These are phyloP conservation scores for Neurospora sp. DNA, from an alignment of 495 filamentous ascomycete genomes.

Conservation along the genomic window DNA sequence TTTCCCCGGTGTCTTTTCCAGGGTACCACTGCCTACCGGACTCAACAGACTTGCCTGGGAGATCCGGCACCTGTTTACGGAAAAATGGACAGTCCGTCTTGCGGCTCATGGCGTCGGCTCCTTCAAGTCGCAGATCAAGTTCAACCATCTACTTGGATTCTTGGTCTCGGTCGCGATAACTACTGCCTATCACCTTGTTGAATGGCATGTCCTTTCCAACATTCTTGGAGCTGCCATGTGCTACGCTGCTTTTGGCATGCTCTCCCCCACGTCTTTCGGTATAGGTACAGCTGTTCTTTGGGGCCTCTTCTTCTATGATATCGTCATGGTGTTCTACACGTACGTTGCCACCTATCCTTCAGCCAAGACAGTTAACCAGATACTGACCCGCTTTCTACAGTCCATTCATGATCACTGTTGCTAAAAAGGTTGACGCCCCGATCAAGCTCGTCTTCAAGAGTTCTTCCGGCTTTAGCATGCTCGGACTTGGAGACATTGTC, in stretches of 20 bases:
- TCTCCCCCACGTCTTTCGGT: slow-evolving; percentile 84
- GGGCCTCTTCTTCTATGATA: slow-evolving; percentile 87
- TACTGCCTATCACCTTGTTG: slow-evolving; percentile 57
- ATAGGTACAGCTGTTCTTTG: slow-evolving; percentile 69
- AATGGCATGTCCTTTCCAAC: slow-evolving; percentile 71
- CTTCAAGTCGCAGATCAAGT: slow-evolving; percentile 25
- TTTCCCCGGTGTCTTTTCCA: slow-evolving; percentile 33
- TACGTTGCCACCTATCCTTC: slow-evolving; percentile 21
- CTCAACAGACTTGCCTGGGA: slow-evolving; percentile 28
- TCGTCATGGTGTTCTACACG: slow-evolving; percentile 96
- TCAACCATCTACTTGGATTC: slow-evolving; percentile 43
- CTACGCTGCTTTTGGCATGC: slow-evolving; percentile 68
- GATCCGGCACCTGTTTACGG: slow-evolving; percentile 31
- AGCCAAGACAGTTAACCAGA: not conserved
- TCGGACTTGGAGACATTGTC: slow-evolving; percentile 89
- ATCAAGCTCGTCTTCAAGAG: slow-evolving; percentile 87
- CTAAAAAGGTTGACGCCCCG: slow-evolving; percentile 79
- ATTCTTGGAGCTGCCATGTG: slow-evolving; percentile 77
- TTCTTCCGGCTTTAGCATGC: slow-evolving; percentile 60
- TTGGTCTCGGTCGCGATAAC: slow-evolving; percentile 49
- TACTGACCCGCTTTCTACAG: slow-evolving; percentile 18
- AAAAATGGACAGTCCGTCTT: slow-evolving; percentile 38
- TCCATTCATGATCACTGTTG: slow-evolving; percentile 92
- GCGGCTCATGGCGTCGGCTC: slow-evolving; percentile 27
- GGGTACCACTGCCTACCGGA: slow-evolving; percentile 13